Evolutionary conservation across 345 rosid species (phyloP), one percentile per base, ranked within the genome.

Genomic region (Eucalyptus erythrocorys): DNA sequence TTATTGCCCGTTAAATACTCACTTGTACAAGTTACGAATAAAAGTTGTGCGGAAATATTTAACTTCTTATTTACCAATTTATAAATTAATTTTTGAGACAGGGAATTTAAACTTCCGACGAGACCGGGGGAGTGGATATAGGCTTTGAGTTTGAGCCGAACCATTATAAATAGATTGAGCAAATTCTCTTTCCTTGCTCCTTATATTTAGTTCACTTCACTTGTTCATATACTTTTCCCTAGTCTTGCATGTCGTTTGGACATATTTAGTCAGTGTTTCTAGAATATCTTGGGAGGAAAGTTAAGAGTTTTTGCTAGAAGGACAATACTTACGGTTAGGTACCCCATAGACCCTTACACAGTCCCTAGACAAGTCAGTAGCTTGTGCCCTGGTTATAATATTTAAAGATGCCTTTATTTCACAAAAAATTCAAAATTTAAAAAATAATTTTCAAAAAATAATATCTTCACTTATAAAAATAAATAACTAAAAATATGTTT

Each of bases 101-200:
- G 5, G 1, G 45, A 24, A 71, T 37, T 9, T 37, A 34, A 71
- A 71, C 3, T 37, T 27, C 45, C 2, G 0, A 1, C 1, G 4
- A 34, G 26, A 2, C 3, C 19, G 6, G 4, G 26, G 81, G 13
- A 71, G 81, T 10, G 8, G 45, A 71, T 12, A 26, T 17, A 19
- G 26, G 26, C 45, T 1, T 12, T 3, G 13, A 34, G 13, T 71
- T 71, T 71, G 7, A 7, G 14, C 45, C 4, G 13, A 37, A 19
- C 45, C 81, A 37, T 4, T 34, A 10, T 71, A 10, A 34, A 37
- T 71, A 3, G 4, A 71, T 19, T 3, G 1, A 19, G 45, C 81
- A 34, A 71, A 34, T 71, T 37, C 8, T 37, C 45, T 71, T 37
- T 37, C 43, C 26, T 34, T 37, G 27, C 14, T 37, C 45, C 13